phyloP scores from a whole-genome alignment of 2,329 filamentous ascomycete species.

The Fusarium sp. region DNA sequence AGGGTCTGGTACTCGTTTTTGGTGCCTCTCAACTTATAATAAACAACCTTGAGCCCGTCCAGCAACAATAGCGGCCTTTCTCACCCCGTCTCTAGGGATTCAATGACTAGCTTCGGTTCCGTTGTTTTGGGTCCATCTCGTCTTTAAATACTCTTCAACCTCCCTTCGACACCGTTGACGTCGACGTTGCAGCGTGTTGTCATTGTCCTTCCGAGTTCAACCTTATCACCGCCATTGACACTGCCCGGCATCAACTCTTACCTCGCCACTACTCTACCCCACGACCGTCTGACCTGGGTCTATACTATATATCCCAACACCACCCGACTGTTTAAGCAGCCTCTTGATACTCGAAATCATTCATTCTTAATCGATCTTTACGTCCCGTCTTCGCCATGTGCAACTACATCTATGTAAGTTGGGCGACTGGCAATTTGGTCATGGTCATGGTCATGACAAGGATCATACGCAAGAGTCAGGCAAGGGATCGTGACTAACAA shows the following conservation, averaged over 20 bases:
- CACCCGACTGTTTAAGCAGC: neutral
- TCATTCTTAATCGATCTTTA: slow-evolving; percentile 15
- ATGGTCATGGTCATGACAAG: neutral
- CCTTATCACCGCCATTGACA: slow-evolving; percentile 18
- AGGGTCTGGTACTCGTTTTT: slow-evolving; percentile 24
- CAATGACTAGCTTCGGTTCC: slow-evolving; percentile 32
- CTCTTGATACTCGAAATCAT: neutral
- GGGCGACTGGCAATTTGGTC: neutral
- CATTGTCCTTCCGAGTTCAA: slow-evolving; percentile 19
- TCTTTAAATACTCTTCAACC: slow-evolving; percentile 41
- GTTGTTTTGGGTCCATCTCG: slow-evolving; percentile 41
- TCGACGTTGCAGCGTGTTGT: slow-evolving; percentile 27
- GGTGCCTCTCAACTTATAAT: slow-evolving; percentile 34
- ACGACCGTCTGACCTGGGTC: neutral
- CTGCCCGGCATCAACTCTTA: slow-evolving; percentile 13
- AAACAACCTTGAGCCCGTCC: slow-evolving; percentile 43
- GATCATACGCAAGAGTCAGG: neutral
- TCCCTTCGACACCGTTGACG: slow-evolving; percentile 26
- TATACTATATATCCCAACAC: slow-evolving; percentile 7
- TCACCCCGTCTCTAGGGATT: slow-evolving; percentile 38
- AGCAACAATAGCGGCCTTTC: slow-evolving; percentile 23
- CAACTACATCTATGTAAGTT: slow-evolving; percentile 63
- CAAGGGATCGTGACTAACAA: slow-evolving; percentile 27
- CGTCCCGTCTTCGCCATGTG: slow-evolving; percentile 54
- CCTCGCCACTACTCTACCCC: slow-evolving; percentile 17